These are phyloP conservation scores for Clohesyomyces aquaticus DNA, from an alignment of 495 filamentous ascomycete species.

Conservation along the genomic window DNA sequence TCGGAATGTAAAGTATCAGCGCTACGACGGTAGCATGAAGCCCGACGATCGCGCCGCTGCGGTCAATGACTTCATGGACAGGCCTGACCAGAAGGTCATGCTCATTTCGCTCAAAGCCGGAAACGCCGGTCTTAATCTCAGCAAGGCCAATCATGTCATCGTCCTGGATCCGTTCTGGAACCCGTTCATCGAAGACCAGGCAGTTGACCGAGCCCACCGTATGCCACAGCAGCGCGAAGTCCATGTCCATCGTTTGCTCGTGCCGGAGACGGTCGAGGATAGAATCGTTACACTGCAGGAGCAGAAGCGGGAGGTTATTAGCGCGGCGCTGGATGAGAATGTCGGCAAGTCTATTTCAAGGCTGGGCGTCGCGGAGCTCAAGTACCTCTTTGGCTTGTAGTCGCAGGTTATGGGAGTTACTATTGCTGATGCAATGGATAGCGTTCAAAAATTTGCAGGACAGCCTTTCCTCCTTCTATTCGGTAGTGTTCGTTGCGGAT, in stretches of 20 bases:
- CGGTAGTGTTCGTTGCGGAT: no score
- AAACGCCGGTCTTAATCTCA: slow-evolving; percentile 88
- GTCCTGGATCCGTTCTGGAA: slow-evolving; percentile 98
- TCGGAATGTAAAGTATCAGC: slow-evolving; percentile 65
- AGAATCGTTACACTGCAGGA: slow-evolving; percentile 86
- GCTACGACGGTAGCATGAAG: slow-evolving; percentile 88
- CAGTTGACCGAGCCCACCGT: slow-evolving; percentile 89
- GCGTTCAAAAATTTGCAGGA: no score
- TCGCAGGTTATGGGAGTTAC: no score
- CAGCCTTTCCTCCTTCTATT: no score
- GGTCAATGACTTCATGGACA: slow-evolving; percentile 72
- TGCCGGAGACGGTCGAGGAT: slow-evolving; percentile 84
- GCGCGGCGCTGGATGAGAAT: slow-evolving; percentile 81
- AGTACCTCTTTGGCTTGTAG: slow-evolving; percentile 31
- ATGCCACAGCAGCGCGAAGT: slow-evolving; percentile 81
- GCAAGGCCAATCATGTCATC: slow-evolving; percentile 84
- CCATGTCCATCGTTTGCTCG: slow-evolving; percentile 77
- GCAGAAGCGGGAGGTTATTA: slow-evolving; percentile 76
- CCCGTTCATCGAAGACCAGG: slow-evolving; percentile 91
- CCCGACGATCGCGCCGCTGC: slow-evolving; percentile 68
- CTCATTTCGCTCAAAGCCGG: slow-evolving; percentile 88
- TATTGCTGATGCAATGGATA: no score
- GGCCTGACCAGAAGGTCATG: slow-evolving; percentile 71
- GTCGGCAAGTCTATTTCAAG: slow-evolving; percentile 65
- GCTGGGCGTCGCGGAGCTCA: slow-evolving; percentile 64